Conservation (phyloP, 768 basidiomycete genomes). For the Kwoniella dendrophila region DNA sequence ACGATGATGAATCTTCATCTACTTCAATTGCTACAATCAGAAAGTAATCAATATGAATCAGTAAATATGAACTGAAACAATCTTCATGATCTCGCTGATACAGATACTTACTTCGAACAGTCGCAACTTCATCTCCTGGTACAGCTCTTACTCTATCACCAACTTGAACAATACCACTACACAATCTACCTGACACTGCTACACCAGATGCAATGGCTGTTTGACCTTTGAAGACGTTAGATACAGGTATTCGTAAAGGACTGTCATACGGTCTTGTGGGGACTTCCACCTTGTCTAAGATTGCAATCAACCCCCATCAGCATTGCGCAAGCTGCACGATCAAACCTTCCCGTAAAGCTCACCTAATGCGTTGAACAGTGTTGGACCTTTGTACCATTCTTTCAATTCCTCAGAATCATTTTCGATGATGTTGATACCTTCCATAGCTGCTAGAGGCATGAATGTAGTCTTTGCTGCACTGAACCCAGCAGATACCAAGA, state of each 20-base stretch:
- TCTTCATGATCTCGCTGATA: too few relatives aligned
- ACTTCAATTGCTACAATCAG: constrained; percentile 71
- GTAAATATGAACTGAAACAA: background rate
- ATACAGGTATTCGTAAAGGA: constrained; percentile 82
- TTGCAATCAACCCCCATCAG: background rate
- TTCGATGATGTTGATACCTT: constrained; percentile 74
- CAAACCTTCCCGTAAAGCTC: constrained; percentile 22
- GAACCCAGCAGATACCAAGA: constrained; percentile 87
- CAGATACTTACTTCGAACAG: constrained; percentile 64
- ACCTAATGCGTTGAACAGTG: constrained; percentile 83
- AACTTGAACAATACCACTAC: constrained; percentile 85
- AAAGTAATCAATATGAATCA: background rate
- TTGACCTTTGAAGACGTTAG: constrained; percentile 92
- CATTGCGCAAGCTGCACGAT: background rate
- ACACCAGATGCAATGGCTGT: constrained; percentile 67
- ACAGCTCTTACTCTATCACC: constrained; percentile 83
- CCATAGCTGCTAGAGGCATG: constrained; percentile 85
- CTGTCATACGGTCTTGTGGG: constrained; percentile 74
- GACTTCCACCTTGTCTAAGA: constrained; percentile 74
- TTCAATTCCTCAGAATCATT: constrained; percentile 62
- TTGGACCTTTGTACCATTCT: constrained; percentile 83
- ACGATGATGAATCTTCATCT: constrained; percentile 74
- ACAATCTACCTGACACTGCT: constrained; percentile 79
- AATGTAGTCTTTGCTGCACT: constrained; percentile 74
- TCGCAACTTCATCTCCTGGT: constrained; percentile 86